Evolutionary conservation across 2,329 filamentous ascomycete genomes (phyloP).

Genomic region (Chrysosporium keratinophilum): DNA sequence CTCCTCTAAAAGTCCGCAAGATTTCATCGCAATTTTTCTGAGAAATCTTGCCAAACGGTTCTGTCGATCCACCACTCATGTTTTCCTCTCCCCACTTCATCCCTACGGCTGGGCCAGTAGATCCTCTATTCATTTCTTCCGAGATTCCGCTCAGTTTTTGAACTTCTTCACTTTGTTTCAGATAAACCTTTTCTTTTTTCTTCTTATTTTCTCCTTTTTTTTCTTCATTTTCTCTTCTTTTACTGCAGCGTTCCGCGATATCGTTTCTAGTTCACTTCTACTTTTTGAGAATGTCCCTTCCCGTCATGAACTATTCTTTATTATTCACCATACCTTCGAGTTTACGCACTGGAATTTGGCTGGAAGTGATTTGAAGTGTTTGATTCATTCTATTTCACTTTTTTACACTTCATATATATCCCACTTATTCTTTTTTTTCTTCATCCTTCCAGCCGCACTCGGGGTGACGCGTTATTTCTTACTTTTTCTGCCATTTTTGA

Average conservation of each 20-base stretch:
- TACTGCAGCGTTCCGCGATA: not conserved
- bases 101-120: constrained; percentile 15
- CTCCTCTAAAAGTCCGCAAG: not conserved
- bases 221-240: constrained; percentile 9
- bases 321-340: constrained; percentile 5
- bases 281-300: not conserved
- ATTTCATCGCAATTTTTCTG: not conserved
- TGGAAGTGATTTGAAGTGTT: constrained; percentile 1
- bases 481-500: not conserved
- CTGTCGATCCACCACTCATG: constrained; percentile 4
- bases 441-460: not conserved
- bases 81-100: not conserved
- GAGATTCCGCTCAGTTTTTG: constrained; percentile 12
- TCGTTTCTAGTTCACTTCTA: constrained; percentile 6
- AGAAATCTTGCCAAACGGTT: not conserved
- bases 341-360: constrained; percentile 1
- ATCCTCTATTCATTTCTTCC: constrained; percentile 7
- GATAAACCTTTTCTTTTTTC: not conserved
- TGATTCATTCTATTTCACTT: constrained; percentile 1
- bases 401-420: constrained; percentile 5
- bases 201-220: not conserved
- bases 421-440: constrained; percentile 8
- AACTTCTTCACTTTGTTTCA: not conserved
- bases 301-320: constrained; percentile 8
- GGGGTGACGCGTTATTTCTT: not conserved